Conservation (phyloP, 331 rosid genomes). For the Erythrophleum ivorense region DNA sequence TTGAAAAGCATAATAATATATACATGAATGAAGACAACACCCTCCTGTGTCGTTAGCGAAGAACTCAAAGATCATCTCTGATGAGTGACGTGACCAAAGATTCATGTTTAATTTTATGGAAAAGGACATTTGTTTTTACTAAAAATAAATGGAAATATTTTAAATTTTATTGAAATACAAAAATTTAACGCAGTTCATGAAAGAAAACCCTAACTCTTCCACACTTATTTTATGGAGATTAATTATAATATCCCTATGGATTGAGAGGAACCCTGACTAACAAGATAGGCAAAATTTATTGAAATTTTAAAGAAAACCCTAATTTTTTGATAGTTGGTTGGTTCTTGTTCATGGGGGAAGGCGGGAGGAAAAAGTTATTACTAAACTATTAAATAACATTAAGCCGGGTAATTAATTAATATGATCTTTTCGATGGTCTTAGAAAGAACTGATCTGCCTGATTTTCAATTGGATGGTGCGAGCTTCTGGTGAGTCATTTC, state of each 20-base stretch:
- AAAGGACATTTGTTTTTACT: no score
- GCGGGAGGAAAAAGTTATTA: neutral
- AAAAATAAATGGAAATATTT: neutral
- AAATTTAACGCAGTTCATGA: neutral
- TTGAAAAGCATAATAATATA: neutral
- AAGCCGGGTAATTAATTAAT: neutral
- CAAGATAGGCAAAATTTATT: slow-evolving; percentile 1
- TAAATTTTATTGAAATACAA: neutral
- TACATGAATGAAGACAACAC: neutral
- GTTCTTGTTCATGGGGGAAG: neutral
- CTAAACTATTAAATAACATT: neutral
- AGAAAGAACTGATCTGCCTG: neutral
- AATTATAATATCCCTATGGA: no score
- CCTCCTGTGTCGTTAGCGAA: neutral
- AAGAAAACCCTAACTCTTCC: neutral
- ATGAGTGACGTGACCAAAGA: no score
- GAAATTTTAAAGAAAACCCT: slow-evolving; percentile 12
- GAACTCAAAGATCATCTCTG: neutral
- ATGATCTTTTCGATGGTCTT: neutral
- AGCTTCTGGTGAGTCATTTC: slow-evolving; percentile 1
- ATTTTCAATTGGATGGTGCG: neutral
- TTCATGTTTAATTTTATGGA: no score
- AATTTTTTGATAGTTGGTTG: neutral
- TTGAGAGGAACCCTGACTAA: neutral
- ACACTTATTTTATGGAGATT: neutral